These are phyloP conservation scores for Pyricularia pennisetigena DNA, from an alignment of 2,329 filamentous ascomycete genomes.

Conservation along the genomic window DNA sequence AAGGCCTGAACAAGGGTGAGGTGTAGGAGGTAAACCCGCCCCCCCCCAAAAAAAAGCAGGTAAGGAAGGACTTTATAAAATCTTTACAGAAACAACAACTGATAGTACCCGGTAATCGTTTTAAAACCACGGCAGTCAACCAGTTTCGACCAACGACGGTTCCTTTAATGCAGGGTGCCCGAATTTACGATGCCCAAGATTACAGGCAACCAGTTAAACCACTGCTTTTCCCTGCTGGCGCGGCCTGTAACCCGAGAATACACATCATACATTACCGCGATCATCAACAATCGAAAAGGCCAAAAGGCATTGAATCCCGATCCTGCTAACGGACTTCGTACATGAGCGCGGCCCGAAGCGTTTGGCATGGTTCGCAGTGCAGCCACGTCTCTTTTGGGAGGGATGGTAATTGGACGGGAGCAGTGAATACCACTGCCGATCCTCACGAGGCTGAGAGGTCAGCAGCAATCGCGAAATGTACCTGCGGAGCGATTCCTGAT, in stretches of 20 bases:
- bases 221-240: too few species aligned
- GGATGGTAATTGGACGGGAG: background rate
- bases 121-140: too few species aligned
- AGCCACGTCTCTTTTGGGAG: background rate
- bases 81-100: too few species aligned
- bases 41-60: too few species aligned
- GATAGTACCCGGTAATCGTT: too few species aligned
- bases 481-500: background rate
- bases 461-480: background rate
- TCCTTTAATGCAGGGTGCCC: too few species aligned
- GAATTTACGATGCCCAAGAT: too few species aligned
- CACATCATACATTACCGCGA: background rate
- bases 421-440: background rate
- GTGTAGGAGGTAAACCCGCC: background rate
- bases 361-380: background rate
- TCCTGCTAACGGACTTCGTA: background rate
- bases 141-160: too few species aligned
- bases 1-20: background rate
- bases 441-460: background rate
- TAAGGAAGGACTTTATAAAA: too few species aligned
- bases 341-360: background rate
- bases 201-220: too few species aligned
- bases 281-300: background rate
- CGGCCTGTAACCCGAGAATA: background rate
- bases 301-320: background rate